Evolutionary conservation across 208 protist genomes (phyloP).

Genomic region (Leishmania aethiopica): DNA sequence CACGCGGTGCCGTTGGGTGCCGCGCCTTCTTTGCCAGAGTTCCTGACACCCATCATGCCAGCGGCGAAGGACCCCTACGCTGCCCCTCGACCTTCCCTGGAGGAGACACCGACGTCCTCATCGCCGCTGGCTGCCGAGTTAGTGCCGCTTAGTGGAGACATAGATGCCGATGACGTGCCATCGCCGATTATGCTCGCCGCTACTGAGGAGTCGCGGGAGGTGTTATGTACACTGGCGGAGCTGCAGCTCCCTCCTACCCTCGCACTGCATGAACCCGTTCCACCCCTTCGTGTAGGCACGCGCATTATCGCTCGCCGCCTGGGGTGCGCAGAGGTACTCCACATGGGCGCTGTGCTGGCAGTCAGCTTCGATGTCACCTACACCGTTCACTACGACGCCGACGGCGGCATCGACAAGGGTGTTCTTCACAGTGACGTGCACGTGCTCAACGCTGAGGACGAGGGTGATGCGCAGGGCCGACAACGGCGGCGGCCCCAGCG

Average conservation of each 20-base stretch:
- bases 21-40: not conserved
- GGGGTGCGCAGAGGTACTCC: constrained; percentile 41
- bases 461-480: constrained; percentile 7
- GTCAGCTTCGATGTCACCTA: constrained; percentile 67
- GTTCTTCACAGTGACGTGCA: constrained; percentile 78
- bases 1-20: not conserved
- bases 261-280: constrained; percentile 38
- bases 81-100: not conserved
- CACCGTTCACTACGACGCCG: constrained; percentile 54
- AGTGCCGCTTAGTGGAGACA: no score
- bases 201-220: constrained; percentile 19
- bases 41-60: not conserved
- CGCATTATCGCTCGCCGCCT: constrained; percentile 60
- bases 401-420: constrained; percentile 31
- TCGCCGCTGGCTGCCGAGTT: not conserved
- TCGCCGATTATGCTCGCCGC: not conserved
- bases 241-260: constrained; percentile 54
- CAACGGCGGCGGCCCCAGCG: not conserved
- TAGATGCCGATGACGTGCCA: not conserved
- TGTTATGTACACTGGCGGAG: constrained; percentile 43
- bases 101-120: not conserved
- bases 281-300: constrained; percentile 57
- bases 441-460: constrained; percentile 40
- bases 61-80: not conserved
- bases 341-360: constrained; percentile 49